Base-by-base conservation (phyloP, 352 stramenopile genomes). In the Phytophthora citrophthora region DNA sequence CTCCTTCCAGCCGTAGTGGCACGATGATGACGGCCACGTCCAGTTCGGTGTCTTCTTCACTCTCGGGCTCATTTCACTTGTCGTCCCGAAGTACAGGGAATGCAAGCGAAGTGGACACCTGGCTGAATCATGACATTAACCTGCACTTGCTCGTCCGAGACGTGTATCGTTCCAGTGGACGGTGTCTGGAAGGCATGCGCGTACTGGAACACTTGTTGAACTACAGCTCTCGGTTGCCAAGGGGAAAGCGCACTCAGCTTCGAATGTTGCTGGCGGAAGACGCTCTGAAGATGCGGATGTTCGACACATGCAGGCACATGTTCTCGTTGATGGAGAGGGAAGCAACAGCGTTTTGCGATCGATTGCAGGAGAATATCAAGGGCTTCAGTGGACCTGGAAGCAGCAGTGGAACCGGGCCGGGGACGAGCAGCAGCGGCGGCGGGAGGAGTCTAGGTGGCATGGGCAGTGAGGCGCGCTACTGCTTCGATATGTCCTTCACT, bases 191-290 rank as follows among this genome's bases (percentile, higher is more conserved):
- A 68, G 86, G 77, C 0, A 88, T 94, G 71, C 80, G 79, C 12
- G 84, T 96, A 0, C 57, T 96, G 2, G 83, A 96, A 26, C 83
- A 94, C 48, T 50, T 94, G 23, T 64, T 96, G 27, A 85, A 81
- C 50, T 94, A 95, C 54, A 90, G 79, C 29, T 48, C 73, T 7
- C 76, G 87, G 11, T 54, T 94, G 4, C 88, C 88, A 13, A 84
- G 88, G 23, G 88, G 88, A 2, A 93, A 94, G 41, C 88, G 88
- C 12, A 92, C 86, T 1, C 77, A 90, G 7, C 47, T 96, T 29
- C 81, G 85, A 1, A 94, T 96, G 83, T 44, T 94, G 7, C 61
- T 94, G 2, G 84, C 84, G 3, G 88, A 96, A 62, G 88, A 96
- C 29, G 76, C 84, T 5, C 56, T 93, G 2, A 87, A 94, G 54